Evolutionary conservation across 2,329 filamentous ascomycete species (phyloP), one percentile per base, ranked within the genome.

Genomic region (Knoxdaviesia capensis): DNA sequence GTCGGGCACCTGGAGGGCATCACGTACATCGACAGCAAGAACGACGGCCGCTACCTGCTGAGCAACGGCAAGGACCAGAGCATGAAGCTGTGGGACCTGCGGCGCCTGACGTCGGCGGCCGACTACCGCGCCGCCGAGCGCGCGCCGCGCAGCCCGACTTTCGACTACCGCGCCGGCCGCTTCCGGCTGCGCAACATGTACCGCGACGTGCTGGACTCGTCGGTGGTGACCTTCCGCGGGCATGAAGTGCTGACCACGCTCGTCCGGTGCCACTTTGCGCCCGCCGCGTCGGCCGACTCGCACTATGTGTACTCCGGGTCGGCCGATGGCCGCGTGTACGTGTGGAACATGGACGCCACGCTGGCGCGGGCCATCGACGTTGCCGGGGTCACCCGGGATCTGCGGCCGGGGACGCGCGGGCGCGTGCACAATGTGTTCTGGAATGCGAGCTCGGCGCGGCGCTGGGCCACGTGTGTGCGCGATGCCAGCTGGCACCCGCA

Each of bases 31-130:
- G 76, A 80, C 56, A 77, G 71, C 57, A 80, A 80, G 52, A 74
- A 74, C 41, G 76, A 80, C 53, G 76, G 76, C 4, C 65, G 76
- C 44, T 96, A 96, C 56, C 80, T 96, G 6, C 71, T 98, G 30
- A 87, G 80, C 49, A 98, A 98, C 52, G 84, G 77, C 47, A 98
- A 96, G 55, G 90, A 98, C 54, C 90, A 96, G 58, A 88, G 79
- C 36, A 93, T 93, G 74, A 96, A 96, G 60, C 69, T 98, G 0
- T 98, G 90, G 90, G 90, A 98, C 56, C 57, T 94, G 43, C 71
- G 88, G 41, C 92, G 83, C 68, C 88, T 86, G 69, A 82, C 90
- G 66, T 76, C 76, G 5, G 79, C 80, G 1, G 69, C 77, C 33
- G 63, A 68, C 41, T 81, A 74, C 45, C 64, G 68, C 38, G 59